A percentile compares a stretch with the other conserved stretches of the same genome.
These are phyloP conservation scores for Mrakia frigida DNA, from an alignment of 768 basidiomycete genomes.

Conservation along the genomic window DNA sequence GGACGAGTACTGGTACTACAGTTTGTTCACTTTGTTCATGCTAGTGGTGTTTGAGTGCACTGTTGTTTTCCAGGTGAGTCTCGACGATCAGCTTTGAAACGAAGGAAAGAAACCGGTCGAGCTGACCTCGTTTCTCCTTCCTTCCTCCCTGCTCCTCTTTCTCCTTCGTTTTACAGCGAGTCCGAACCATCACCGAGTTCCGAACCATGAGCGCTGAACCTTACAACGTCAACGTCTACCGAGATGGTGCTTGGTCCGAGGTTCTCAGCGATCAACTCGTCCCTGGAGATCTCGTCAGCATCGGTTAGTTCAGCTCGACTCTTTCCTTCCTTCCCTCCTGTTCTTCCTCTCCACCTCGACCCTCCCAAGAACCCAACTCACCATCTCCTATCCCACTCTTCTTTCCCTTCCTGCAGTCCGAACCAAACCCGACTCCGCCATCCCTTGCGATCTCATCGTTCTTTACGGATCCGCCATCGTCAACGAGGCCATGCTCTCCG, in stretches of 20 bases:
- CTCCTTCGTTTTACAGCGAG: slow-evolving; percentile 54
- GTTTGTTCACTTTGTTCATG: slow-evolving; percentile 97
- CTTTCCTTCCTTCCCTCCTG: neutral
- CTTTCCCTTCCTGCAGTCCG: slow-evolving; percentile 41
- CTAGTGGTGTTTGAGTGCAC: slow-evolving; percentile 97
- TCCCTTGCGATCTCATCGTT: slow-evolving; percentile 91
- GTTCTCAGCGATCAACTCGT: slow-evolving; percentile 80
- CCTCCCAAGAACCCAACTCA: neutral
- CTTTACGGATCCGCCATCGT: slow-evolving; percentile 89
- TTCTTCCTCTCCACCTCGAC: neutral
- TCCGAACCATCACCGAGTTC: slow-evolving; percentile 88
- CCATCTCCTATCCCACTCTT: neutral
- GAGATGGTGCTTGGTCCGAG: slow-evolving; percentile 70
- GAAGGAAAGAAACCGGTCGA: neutral
- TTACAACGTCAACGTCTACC: slow-evolving; percentile 74
- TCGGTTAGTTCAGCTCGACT: slow-evolving; percentile 53
- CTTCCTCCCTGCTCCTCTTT: neutral
- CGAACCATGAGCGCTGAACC: slow-evolving; percentile 93
- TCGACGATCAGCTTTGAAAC: neutral
- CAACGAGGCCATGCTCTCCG: slow-evolving; percentile 98
- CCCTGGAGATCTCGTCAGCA: slow-evolving; percentile 81
- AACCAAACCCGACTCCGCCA: slow-evolving; percentile 66
- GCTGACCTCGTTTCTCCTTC: slow-evolving; percentile 1
- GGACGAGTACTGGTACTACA: slow-evolving; percentile 99
- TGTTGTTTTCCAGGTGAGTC: slow-evolving; percentile 91